Base-by-base conservation (phyloP, 768 basidiomycete species). In the Trametes sanguinea region DNA sequence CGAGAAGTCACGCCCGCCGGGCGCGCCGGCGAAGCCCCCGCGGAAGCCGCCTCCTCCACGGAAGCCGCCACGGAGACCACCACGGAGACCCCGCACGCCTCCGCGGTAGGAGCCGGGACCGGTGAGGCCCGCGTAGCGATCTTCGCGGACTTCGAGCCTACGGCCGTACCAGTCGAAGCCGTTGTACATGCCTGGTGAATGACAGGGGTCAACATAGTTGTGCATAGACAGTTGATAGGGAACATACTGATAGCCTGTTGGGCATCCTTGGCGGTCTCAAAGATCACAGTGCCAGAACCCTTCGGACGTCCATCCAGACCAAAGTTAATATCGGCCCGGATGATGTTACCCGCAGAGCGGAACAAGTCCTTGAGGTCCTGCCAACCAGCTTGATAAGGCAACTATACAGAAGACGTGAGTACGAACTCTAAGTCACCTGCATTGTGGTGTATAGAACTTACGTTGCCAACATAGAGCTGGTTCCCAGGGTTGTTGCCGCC, bases 111-210 rank as follows among this genome's bases (percentile, higher is more conserved):
- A 76, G 46, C 82, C 80, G 13, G 85, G 78, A 3, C 91, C 92
- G 22, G 88, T 87, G 10, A 92, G 83, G 2, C 93, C 93, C 2
- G 92, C 92, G 68, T 92, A 95, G 44, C 94, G 92, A 70, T 95
- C 94, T 88, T 97, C 94, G 66, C 95, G 90, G 39, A 98, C 96
- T 79, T 99, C 96, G 11, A 99, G 86, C 7, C 88, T 86, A 51
- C 92, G 90, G 7, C 95, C 95, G 73, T 95, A 95, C 94, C 96
- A 98, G 64, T 97, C 95, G 68, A 92, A 97, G 32, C 95, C 95
- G 61, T 97, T 90, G 74, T 95, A 98, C 93, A 96, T 97, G 69
- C 78, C 95, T 97, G 37, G 40, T 3, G 46, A 10, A 2, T 32
- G 30, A 22, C 22, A 22, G 22, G 22, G 22, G 22, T 22, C 22